Percentiles rank a stretch among this genome's conserved stretches.
phyloP scores from a whole-genome alignment of 2,329 filamentous ascomycete species.

The Colletotrichum lentis region DNA sequence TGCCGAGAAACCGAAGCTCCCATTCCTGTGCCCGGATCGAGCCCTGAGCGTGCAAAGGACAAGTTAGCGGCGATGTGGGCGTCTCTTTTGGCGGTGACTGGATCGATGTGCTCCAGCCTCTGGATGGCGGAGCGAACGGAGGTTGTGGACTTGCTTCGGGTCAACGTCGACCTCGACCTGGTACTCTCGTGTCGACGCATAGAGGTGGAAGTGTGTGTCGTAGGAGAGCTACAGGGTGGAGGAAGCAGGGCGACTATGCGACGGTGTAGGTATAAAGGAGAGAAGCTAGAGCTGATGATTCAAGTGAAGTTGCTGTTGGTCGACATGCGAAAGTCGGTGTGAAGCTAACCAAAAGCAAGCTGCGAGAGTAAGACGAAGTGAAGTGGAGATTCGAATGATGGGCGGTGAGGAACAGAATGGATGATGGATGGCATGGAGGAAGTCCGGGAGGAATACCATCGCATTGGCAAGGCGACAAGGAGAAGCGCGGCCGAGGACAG shows the following conservation, averaged over 20 bases:
- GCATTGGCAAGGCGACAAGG: background rate
- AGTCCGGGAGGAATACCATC: conserved; percentile 8
- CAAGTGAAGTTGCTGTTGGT: conserved; percentile 35
- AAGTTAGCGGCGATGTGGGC: conserved; percentile 69
- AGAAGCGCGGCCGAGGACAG: background rate
- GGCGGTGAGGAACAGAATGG: background rate
- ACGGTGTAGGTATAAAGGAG: conserved; percentile 26
- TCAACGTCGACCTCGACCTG: conserved; percentile 54
- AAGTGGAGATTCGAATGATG: background rate
- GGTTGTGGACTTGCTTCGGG: conserved; percentile 58
- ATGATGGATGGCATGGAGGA: background rate
- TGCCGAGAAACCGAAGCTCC: conserved; percentile 39
- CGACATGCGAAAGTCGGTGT: background rate
- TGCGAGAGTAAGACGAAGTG: conserved; percentile 13
- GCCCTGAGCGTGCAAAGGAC: conserved; percentile 65
- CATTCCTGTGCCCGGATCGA: conserved; percentile 49
- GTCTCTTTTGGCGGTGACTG: conserved; percentile 61
- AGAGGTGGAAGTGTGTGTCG: conserved; percentile 15
- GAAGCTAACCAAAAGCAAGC: conserved; percentile 37
- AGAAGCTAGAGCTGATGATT: conserved; percentile 33
- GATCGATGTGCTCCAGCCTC: conserved; percentile 58
- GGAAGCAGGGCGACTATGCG: background rate
- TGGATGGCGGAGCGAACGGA: conserved; percentile 55
- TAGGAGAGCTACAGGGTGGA: background rate
- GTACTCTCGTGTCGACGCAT: conserved; percentile 62